phyloP scores from a whole-genome alignment of 768 basidiomycete genomes.

The Leucocoprinus leucothites region DNA sequence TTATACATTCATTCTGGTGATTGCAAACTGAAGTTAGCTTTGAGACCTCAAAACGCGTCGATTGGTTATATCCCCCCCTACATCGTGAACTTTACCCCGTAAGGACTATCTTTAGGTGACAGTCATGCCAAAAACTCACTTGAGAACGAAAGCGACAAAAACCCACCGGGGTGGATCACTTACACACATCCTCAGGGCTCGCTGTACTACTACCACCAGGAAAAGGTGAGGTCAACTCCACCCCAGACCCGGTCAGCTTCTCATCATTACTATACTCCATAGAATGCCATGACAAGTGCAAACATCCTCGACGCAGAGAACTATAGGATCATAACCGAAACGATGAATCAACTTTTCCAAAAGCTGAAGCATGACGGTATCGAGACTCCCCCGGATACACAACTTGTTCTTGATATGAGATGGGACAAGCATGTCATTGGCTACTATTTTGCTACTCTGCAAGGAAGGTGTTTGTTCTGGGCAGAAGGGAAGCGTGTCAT shows the following conservation, averaged over 20 bases:
- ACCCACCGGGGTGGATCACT: constrained; percentile 9
- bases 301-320: constrained; percentile 9
- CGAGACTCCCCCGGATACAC: constrained; percentile 5
- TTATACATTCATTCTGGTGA: background rate
- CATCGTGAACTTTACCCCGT: constrained; percentile 10
- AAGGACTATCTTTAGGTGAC: background rate
- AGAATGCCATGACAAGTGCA: constrained; percentile 12
- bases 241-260: no score
- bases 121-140: background rate
- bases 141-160: background rate
- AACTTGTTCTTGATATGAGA: constrained; percentile 14
- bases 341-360: constrained; percentile 1
- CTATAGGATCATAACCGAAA: background rate
- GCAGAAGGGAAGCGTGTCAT: constrained; percentile 8
- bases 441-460: constrained; percentile 12
- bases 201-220: constrained; percentile 10
- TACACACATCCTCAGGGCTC: constrained; percentile 14
- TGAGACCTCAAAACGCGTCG: constrained; percentile 11
- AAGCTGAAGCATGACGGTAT: background rate
- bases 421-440: constrained; percentile 5
- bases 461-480: constrained; percentile 13
- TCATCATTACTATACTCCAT: background rate
- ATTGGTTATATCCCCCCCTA: constrained; percentile 13
- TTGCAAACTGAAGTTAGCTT: background rate
- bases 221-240: constrained; percentile 2